phyloP scores from a whole-genome alignment of 2,329 filamentous ascomycete species.

The Erysiphe pulchra region DNA sequence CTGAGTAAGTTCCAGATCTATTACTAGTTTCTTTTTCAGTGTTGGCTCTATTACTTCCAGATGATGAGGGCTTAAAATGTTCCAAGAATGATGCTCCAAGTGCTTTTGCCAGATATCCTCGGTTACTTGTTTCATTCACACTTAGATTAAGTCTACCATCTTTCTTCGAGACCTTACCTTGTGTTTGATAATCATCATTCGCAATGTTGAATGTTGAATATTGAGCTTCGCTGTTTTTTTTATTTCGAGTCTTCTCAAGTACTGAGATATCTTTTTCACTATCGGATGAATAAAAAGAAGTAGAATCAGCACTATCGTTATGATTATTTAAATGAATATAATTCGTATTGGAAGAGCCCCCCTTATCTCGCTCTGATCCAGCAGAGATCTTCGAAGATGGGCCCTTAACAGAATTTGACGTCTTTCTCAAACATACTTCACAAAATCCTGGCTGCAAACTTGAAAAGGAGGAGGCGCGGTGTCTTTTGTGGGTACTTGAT shows the following conservation, averaged over 20 bases:
- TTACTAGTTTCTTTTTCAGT: conserved; percentile 5
- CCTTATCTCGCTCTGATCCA: too few species aligned
- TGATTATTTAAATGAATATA: too few species aligned
- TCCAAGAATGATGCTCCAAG: conserved; percentile 36
- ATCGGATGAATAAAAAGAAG: too few species aligned
- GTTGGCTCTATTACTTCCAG: conserved; percentile 1
- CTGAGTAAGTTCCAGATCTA: conserved; percentile 9
- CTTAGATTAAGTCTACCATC: conserved; percentile 50
- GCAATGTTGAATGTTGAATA: conserved; percentile 31
- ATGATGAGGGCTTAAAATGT: conserved; percentile 16
- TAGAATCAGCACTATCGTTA: too few species aligned
- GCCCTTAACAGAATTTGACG: too few species aligned
- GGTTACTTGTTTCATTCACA: conserved; percentile 42
- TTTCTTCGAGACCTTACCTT: conserved; percentile 35
- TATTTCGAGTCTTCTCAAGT: background rate
- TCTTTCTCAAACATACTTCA: too few species aligned
- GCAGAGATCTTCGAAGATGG: too few species aligned
- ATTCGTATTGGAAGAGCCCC: too few species aligned
- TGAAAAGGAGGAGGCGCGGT: too few species aligned
- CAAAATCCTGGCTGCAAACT: too few species aligned
- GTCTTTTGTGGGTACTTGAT: too few species aligned
- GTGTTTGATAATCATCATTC: conserved; percentile 38
- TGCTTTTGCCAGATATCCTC: conserved; percentile 48
- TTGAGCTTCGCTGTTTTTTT: background rate
- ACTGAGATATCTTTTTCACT: too few species aligned